These are phyloP conservation scores for Sedum album DNA, from an alignment of 164 flowering plant genomes.

Conservation along the genomic window DNA sequence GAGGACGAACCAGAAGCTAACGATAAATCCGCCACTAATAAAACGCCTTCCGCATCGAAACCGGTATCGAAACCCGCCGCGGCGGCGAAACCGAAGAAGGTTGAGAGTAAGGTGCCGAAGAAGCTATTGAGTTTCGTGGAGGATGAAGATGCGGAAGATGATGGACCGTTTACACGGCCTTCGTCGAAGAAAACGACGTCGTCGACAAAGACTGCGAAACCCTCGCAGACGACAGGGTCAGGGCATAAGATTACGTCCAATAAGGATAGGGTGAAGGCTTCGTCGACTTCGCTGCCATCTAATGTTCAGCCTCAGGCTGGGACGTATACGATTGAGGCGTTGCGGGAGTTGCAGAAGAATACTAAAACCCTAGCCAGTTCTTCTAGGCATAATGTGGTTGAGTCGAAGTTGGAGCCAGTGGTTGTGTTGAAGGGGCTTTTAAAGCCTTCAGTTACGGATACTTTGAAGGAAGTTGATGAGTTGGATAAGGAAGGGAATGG, in stretches of 20 bases:
- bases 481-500: conserved; percentile 12
- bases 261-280: conserved; percentile 38
- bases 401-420: conserved; percentile 43
- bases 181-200: conserved; percentile 17
- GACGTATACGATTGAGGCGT: conserved; percentile 70
- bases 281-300: conserved; percentile 32
- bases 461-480: conserved; percentile 9
- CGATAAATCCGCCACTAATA: conserved; percentile 9
- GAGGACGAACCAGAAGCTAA: conserved; percentile 16
- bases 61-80: conserved; percentile 17
- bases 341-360: conserved; percentile 85
- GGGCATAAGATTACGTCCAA: conserved; percentile 37
- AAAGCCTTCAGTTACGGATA: conserved; percentile 31
- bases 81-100: conserved; percentile 25
- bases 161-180: conserved; percentile 23
- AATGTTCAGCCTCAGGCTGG: conserved; percentile 88
- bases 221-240: conserved; percentile 4
- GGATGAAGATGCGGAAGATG: conserved; percentile 43
- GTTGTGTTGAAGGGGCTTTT: conserved; percentile 66
- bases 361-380: conserved; percentile 51
- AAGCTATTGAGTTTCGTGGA: conserved; percentile 89
- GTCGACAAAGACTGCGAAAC: conserved; percentile 17
- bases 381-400: conserved; percentile 24
- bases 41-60: conserved; percentile 12
- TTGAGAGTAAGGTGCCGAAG: conserved; percentile 23